Percentiles rank a stretch among this genome's conserved stretches.
phyloP scores from a whole-genome alignment of 306 rosid species.

The Vicia faba region DNA sequence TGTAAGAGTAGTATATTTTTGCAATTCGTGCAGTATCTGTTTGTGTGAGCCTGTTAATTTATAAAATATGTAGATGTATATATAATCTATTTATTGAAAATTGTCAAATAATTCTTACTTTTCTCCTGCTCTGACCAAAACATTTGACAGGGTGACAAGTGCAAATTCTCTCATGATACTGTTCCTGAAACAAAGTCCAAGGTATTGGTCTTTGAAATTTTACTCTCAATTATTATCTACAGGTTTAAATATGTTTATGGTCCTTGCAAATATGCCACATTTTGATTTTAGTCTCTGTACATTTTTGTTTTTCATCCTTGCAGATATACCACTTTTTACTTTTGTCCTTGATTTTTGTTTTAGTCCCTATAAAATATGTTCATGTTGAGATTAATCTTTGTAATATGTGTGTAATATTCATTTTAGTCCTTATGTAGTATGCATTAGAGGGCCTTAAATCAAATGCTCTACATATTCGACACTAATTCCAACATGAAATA shows the following conservation, averaged over 20 bases:
- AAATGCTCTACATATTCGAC: not conserved
- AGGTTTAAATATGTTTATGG: not conserved
- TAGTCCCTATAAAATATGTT: not conserved
- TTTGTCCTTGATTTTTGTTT: not conserved
- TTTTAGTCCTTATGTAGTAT: too few relatives aligned
- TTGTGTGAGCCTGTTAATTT: not conserved
- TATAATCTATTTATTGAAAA: not conserved
- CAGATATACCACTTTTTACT: not conserved
- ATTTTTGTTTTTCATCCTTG: not conserved
- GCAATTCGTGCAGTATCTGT: slow-evolving; percentile 17
- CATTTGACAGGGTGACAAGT: slow-evolving; percentile 74
- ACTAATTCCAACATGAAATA: too few relatives aligned
- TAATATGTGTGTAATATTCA: not conserved
- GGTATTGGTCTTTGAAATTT: slow-evolving; percentile 45
- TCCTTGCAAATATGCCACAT: not conserved
- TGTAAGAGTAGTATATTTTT: slow-evolving; percentile 10
- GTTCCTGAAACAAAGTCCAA: slow-evolving; percentile 74
- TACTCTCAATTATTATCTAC: not conserved
- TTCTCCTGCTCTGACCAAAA: slow-evolving; percentile 21
- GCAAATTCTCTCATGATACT: slow-evolving; percentile 80
- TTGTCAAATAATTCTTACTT: slow-evolving; percentile 21
- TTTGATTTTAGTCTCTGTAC: not conserved
- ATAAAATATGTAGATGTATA: not conserved
- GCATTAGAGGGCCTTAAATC: not conserved
- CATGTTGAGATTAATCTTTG: not conserved